Percentiles rank a stretch among this genome's conserved stretches.
These are phyloP conservation scores for Bipolaris bicolor DNA, from an alignment of 2,329 filamentous ascomycete species.

Conservation along the genomic window DNA sequence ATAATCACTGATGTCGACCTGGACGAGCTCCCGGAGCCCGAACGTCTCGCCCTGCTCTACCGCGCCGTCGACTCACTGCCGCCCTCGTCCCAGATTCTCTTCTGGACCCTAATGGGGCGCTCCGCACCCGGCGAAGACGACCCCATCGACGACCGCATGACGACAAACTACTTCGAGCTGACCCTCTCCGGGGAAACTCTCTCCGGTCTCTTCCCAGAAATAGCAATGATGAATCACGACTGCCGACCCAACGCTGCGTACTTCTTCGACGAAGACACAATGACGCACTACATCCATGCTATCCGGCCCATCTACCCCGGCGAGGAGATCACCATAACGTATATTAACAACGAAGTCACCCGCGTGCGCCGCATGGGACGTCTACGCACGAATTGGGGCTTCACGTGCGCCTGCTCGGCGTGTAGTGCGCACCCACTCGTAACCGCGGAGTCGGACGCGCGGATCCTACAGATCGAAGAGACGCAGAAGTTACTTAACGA, in stretches of 20 bases:
- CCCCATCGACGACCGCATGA: constrained; percentile 42
- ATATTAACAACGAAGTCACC: constrained; percentile 47
- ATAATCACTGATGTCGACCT: constrained; percentile 37
- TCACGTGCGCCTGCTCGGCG: constrained; percentile 48
- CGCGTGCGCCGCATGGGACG: constrained; percentile 40
- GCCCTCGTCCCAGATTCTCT: constrained; percentile 19
- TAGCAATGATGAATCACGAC: constrained; percentile 48
- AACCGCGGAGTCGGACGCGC: constrained; percentile 40
- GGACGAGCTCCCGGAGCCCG: constrained; percentile 29
- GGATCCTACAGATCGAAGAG: constrained; percentile 42
- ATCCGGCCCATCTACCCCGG: constrained; percentile 47
- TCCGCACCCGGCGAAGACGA: constrained; percentile 32
- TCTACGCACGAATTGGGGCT: constrained; percentile 48
- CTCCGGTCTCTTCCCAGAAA: constrained; percentile 43
- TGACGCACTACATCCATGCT: constrained; percentile 52
- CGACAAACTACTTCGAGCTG: constrained; percentile 46
- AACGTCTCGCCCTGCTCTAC: constrained; percentile 37
- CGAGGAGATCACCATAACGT: constrained; percentile 54
- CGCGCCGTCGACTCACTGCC: constrained; percentile 39
- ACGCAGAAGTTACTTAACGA: constrained; percentile 39
- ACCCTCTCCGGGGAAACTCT: constrained; percentile 29
- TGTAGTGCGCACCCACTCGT: constrained; percentile 44
- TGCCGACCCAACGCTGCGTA: constrained; percentile 50
- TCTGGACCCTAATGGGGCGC: constrained; percentile 43
- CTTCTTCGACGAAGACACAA: constrained; percentile 47